A percentile compares a stretch with the other conserved stretches of the same genome.
These are phyloP conservation scores for Phytophthora hybrid DNA, from an alignment of 352 stramenopile genomes.

Conservation along the genomic window DNA sequence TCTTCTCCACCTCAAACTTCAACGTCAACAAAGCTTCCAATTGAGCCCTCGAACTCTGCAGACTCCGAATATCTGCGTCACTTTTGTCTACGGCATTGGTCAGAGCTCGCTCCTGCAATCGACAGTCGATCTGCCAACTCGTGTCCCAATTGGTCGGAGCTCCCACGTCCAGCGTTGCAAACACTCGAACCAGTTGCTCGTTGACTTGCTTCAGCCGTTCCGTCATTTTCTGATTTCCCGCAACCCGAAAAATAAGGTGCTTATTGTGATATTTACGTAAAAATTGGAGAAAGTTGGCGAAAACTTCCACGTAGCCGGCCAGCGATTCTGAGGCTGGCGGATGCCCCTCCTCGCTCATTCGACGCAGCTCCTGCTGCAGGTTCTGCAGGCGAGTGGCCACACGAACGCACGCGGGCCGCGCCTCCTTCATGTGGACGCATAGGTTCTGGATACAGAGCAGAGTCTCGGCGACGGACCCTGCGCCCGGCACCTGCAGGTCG, in stretches of 20 bases:
- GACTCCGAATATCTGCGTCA: not conserved
- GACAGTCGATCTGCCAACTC: not conserved
- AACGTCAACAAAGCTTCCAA: not conserved
- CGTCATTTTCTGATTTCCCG: not conserved
- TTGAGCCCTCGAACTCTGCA: not conserved
- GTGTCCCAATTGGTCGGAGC: not conserved
- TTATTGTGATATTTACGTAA: not conserved
- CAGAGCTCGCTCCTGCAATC: not conserved
- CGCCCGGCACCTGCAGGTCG: not conserved
- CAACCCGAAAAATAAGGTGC: not conserved
- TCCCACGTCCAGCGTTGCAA: not conserved
- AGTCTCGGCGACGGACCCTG: not conserved
- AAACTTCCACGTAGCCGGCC: not conserved
- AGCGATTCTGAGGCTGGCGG: not conserved
- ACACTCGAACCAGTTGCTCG: not conserved
- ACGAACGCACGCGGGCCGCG: too few species aligned
- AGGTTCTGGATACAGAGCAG: not conserved
- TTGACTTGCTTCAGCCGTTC: not conserved
- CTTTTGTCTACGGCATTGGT: not conserved
- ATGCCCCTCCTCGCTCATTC: not conserved
- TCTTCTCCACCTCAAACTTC: not conserved
- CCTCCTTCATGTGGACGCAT: not conserved
- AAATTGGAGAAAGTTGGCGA: not conserved
- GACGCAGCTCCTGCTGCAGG: not conserved
- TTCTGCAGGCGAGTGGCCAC: not conserved